Base-by-base conservation (phyloP, 2,329 filamentous ascomycete genomes). In the Metarhizium rileyi region DNA sequence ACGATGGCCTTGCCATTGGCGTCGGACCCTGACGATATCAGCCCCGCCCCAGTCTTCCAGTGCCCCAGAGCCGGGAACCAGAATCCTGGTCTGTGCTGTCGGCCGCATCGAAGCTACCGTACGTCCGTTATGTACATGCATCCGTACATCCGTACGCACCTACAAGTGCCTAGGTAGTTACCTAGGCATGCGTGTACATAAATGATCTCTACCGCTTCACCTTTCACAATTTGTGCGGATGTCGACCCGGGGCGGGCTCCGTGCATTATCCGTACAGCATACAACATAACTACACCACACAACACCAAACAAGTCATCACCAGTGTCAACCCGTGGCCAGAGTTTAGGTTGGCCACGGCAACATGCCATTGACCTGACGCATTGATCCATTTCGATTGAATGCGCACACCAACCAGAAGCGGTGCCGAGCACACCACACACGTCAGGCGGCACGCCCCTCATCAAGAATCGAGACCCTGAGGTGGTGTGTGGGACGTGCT, bases 11-110 rank as follows among this genome's bases (percentile, higher is more conserved):
- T 10, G 27, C n/a, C 12, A 33, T 33, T 33, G 30, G 30, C 16
- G 30, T 16, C 16, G 30, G 16, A 33, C 30, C 30, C 30, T 33
- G 30, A 33, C 30, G 30, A 33, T 33, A 33, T 40, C 46, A 25
- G 25, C 46, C 25, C 18, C 18, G 35, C n/a, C 35, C 35, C 35
- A 38, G 46, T 33, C 35, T 40, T 36, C 46, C 36, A 20, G 46
- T 41, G 35, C 46, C 46, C 40, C 46, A 47, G 46, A 41, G n/a
- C 46, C 42, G 46, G 46, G 38, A 47, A 42, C 25, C 4, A 16
- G 27, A 26, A 47, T 42, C 36, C 36, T 30, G 16, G 46, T 25
- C 36, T 28, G 27, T 28, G 10, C 12, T 20, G 5, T 38, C 35
- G 35, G 35, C 35, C 35, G 35, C 35, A 16, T 18, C 16, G 18